Percentiles rank a stretch among this genome's conserved stretches.
phyloP scores from a whole-genome alignment of 2,329 filamentous ascomycete genomes.

The Ceratocystis alfenasii region DNA sequence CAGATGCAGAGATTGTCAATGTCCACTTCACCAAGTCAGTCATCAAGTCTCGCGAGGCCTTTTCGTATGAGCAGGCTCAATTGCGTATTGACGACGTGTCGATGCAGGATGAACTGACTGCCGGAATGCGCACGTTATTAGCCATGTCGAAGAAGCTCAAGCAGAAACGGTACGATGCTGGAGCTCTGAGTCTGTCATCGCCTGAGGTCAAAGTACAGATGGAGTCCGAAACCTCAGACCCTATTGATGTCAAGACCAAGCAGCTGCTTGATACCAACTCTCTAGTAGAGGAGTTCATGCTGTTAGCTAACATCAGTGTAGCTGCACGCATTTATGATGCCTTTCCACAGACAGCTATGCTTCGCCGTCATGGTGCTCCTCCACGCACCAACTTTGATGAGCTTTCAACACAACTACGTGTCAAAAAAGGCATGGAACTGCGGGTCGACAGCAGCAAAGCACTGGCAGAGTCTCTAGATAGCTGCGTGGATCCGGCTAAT shows the following conservation, averaged over 20 bases:
- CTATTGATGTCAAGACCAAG: conserved; percentile 93
- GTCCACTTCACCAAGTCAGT: conserved; percentile 94
- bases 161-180: conserved; percentile 91
- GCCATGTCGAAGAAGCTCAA: conserved; percentile 84
- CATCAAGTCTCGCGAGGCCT: conserved; percentile 90
- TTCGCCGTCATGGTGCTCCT: conserved; percentile 82
- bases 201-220: conserved; percentile 94
- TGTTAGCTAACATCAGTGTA: conserved; percentile 93
- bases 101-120: conserved; percentile 78
- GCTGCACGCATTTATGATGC: conserved; percentile 79
- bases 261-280: conserved; percentile 90
- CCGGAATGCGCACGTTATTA: conserved; percentile 76
- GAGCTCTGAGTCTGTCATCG: conserved; percentile 89
- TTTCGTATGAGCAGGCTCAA: conserved; percentile 95
- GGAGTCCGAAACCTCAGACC: conserved; percentile 78
- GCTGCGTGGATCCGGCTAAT: conserved; percentile 64
- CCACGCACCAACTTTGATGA: conserved; percentile 96
- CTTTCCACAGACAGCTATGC: conserved; percentile 88
- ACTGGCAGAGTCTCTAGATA: conserved; percentile 84
- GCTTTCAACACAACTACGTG: conserved; percentile 76
- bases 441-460: conserved; percentile 78
- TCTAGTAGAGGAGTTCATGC: conserved; percentile 97
- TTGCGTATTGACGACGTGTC: conserved; percentile 80
- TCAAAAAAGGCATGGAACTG: conserved; percentile 71
- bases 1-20: conserved; percentile 71